These are phyloP conservation scores for Fomitopsis serialis DNA, from an alignment of 768 basidiomycete genomes.

Conservation along the genomic window DNA sequence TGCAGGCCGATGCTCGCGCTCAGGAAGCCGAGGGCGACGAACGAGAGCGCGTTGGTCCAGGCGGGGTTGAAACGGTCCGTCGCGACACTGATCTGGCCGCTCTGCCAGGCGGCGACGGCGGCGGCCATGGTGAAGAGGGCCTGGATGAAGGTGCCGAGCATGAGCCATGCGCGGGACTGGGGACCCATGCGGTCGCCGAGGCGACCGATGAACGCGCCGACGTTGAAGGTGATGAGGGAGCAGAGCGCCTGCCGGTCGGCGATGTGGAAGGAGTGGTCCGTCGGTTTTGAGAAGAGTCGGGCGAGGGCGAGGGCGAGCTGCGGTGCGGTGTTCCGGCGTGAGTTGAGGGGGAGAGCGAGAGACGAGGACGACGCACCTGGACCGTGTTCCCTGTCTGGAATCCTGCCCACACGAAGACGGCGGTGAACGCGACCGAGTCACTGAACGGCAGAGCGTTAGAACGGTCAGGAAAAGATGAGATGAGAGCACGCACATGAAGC, in stretches of 20 bases:
- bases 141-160: slow-evolving; percentile 66
- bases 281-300: slow-evolving; percentile 60
- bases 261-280: slow-evolving; percentile 62
- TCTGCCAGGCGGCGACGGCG: slow-evolving; percentile 68
- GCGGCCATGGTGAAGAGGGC: slow-evolving; percentile 70
- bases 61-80: slow-evolving; percentile 53
- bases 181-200: slow-evolving; percentile 79
- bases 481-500: slow-evolving; percentile 53
- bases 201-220: slow-evolving; percentile 74
- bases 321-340: background rate
- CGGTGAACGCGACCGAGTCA: slow-evolving; percentile 69
- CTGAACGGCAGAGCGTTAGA: slow-evolving; percentile 27
- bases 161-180: slow-evolving; percentile 71
- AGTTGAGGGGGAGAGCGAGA: background rate
- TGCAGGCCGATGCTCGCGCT: slow-evolving; percentile 80
- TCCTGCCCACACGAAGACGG: slow-evolving; percentile 80
- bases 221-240: slow-evolving; percentile 72
- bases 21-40: slow-evolving; percentile 72
- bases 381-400: slow-evolving; percentile 80
- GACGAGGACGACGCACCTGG: slow-evolving; percentile 39
- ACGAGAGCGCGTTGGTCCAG: slow-evolving; percentile 65
- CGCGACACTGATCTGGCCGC: slow-evolving; percentile 50
- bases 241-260: slow-evolving; percentile 82
- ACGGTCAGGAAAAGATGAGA: background rate
- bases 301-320: slow-evolving; percentile 79